Base-by-base conservation (phyloP, 169 alveolate species). In the Cryptosporidium bovis region DNA sequence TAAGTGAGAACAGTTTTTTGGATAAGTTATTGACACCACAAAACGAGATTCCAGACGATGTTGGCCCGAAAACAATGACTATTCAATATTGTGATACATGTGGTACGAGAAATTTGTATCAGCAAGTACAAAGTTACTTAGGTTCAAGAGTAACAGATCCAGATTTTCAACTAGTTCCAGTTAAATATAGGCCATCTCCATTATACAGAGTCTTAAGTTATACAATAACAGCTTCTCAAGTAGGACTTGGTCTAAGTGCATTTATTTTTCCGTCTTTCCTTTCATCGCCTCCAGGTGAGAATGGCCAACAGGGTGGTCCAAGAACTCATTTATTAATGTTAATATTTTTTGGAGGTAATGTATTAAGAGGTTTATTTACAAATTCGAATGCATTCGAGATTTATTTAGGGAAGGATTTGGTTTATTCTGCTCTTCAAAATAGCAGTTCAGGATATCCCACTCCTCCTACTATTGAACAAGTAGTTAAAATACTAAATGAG, bases 401-500 rank as follows among this genome's bases (percentile, higher is more conserved):
- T 69, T 69, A 69, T 53, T 53, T 69, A n/a, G 83, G 83, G 10
- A 69, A 51, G 16, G 83, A 69, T 33, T 33, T 69, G 16, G 83
- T 69, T 10, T 69, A 69, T 44, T 69, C 83, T 16, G 83, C 83
- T 31, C 33, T 69, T 53, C 66, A 69, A 33, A 69, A 69, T 18
- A 69, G 51, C 40, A 69, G 83, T 55, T 69, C 83, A 10, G 83
- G 83, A 12, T 69, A 69, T 34, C 66, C 83, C 1, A 69, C 83
- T 16, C 83, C 83, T 20, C 83, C 83, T 36, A 69, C 83, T 51
- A 29, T 69, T 24, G 83, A 69, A n/a, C 83, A 69, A 69, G 82
- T 87, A 67, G 82, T 46, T 51, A 82, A 83, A 60, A 87, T 84
- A 29, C 64, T 90, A 3, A 62, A 83, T 64, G 89, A 90, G 27